Conservation (phyloP, 1,284 basidiomycete species). For the Anthracocystis setariae region DNA sequence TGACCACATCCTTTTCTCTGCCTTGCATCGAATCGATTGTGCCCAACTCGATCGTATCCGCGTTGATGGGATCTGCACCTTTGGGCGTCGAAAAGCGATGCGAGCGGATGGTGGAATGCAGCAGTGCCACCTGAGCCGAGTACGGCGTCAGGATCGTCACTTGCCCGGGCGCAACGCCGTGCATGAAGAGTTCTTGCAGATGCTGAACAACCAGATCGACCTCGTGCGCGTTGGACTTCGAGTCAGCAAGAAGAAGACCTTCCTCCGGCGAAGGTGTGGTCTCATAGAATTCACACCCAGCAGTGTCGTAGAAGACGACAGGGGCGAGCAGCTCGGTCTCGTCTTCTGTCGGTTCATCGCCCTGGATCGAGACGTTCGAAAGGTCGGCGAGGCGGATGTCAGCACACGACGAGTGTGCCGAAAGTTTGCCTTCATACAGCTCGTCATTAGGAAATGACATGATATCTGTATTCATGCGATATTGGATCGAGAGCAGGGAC, state of each 20-base stretch:
- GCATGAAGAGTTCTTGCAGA: constrained; percentile 79
- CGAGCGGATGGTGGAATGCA: constrained; percentile 71
- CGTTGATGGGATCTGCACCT: constrained; percentile 6
- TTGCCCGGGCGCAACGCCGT: constrained; percentile 77
- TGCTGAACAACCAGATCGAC: constrained; percentile 83
- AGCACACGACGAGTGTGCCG: constrained; percentile 78
- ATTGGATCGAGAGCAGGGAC: constrained; percentile 77
- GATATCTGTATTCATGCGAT: constrained; percentile 84
- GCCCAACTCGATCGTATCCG: constrained; percentile 53
- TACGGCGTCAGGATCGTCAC: constrained; percentile 92
- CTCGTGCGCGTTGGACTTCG: constrained; percentile 89
- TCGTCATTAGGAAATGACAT: constrained; percentile 85
- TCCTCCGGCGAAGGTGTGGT: constrained; percentile 21
- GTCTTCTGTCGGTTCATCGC: constrained; percentile 64
- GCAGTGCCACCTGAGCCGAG: constrained; percentile 63
- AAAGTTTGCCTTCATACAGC: constrained; percentile 80
- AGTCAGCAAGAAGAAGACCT: constrained; percentile 17
- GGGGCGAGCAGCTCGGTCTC: constrained; percentile 79
- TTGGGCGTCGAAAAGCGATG: constrained; percentile 9
- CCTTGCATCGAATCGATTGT: constrained; percentile 66
- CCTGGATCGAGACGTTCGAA: constrained; percentile 69
- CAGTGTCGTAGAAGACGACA: constrained; percentile 88
- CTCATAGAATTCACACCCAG: constrained; percentile 54
- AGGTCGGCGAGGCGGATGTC: constrained; percentile 79
- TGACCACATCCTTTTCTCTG: constrained; percentile 63